A percentile compares a stretch with the other conserved stretches of the same genome.
Evolutionary conservation across 495 filamentous ascomycete species (phyloP).

Genomic region (Lepraria neglecta): DNA sequence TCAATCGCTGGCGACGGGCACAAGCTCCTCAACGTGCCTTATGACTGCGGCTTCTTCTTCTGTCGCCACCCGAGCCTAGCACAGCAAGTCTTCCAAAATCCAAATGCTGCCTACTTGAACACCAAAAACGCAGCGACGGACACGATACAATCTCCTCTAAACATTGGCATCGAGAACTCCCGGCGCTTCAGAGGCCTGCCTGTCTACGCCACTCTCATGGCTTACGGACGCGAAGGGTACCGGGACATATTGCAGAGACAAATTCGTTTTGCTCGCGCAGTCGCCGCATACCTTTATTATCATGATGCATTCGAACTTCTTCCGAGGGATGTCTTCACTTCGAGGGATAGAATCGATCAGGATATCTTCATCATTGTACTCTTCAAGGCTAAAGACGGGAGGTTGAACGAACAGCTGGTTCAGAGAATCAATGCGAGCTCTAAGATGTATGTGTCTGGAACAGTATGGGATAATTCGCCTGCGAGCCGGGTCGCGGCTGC

Average conservation of each 20-base stretch:
- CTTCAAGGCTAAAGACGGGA: slow-evolving; percentile 66
- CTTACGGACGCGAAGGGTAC: slow-evolving; percentile 68
- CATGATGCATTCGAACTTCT: slow-evolving; percentile 60
- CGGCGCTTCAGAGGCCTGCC: slow-evolving; percentile 84
- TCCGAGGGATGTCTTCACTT: slow-evolving; percentile 39
- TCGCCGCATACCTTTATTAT: slow-evolving; percentile 56
- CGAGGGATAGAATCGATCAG: slow-evolving; percentile 32
- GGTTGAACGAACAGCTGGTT: slow-evolving; percentile 58
- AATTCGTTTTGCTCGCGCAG: slow-evolving; percentile 58
- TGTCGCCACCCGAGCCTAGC: slow-evolving; percentile 54
- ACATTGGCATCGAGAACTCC: slow-evolving; percentile 88
- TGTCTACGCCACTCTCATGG: slow-evolving; percentile 73
- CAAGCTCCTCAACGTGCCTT: slow-evolving; percentile 93
- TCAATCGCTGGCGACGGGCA: slow-evolving; percentile 83
- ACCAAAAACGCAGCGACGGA: slow-evolving; percentile 32
- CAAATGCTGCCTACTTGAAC: slow-evolving; percentile 77
- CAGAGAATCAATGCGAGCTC: slow-evolving; percentile 65
- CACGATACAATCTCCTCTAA: slow-evolving; percentile 70
- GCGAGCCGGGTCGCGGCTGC: slow-evolving; percentile 76
- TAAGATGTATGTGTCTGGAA: slow-evolving; percentile 78
- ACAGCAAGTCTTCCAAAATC: slow-evolving; percentile 66
- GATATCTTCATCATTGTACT: slow-evolving; percentile 70
- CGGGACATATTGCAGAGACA: slow-evolving; percentile 64
- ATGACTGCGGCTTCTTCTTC: slow-evolving; percentile 89
- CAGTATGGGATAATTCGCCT: slow-evolving; percentile 62